Evolutionary conservation across 768 basidiomycete genomes (phyloP).

Genomic region (Daedaleopsis nitida): DNA sequence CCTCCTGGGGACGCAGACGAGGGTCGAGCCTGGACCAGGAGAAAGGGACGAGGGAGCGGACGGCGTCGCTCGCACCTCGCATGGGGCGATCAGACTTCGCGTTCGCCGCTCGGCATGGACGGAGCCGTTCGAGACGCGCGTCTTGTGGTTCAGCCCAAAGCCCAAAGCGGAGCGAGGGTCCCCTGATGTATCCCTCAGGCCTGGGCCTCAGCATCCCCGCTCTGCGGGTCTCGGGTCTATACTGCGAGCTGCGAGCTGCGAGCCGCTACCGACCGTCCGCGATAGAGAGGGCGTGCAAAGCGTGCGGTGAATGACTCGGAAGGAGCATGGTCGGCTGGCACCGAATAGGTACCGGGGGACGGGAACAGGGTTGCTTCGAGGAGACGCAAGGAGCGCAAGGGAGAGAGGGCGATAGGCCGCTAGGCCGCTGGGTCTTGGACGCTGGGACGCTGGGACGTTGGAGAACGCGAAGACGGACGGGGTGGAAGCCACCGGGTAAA

Average conservation of each 20-base stretch:
- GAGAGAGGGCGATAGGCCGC: not conserved
- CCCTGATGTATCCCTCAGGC: no score
- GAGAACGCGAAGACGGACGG: not conserved
- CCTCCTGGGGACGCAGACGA: not conserved
- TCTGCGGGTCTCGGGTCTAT: not conserved
- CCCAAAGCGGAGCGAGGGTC: no score
- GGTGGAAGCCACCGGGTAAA: constrained; percentile 2
- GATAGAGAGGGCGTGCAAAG: not conserved
- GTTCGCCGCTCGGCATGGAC: no score
- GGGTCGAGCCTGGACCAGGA: not conserved
- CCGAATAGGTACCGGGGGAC: constrained; percentile 12
- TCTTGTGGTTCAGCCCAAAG: no score
- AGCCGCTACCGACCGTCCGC: not conserved
- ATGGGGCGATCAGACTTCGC: no score
- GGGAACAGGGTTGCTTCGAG: constrained; percentile 12
- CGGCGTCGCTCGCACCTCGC: no score
- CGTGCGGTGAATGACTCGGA: not conserved
- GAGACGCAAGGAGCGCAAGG: not conserved
- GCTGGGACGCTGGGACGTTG: not conserved
- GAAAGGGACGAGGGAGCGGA: not conserved
- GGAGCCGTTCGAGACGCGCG: no score
- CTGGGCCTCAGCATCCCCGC: no score
- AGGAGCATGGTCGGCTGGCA: not conserved
- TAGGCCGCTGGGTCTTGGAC: no score
- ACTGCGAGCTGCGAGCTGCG: not conserved